phyloP scores from a whole-genome alignment of 2,329 filamentous ascomycete species.

The Corinectria fuckeliana region DNA sequence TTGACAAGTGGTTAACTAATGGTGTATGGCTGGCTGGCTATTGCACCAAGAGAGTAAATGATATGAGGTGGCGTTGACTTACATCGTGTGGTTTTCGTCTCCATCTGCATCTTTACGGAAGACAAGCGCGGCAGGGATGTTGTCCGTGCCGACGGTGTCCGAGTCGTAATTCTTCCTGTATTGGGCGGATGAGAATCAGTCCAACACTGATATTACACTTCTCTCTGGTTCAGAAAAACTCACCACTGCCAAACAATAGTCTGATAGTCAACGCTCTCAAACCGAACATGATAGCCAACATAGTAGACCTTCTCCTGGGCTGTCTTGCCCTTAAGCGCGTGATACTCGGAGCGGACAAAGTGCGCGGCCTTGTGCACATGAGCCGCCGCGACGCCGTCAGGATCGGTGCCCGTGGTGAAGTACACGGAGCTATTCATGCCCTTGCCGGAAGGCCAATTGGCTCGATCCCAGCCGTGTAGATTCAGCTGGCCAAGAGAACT shows the following conservation, averaged over 20 bases:
- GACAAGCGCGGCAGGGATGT: background rate
- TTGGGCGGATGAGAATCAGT: background rate
- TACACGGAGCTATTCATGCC: background rate
- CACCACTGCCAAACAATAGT: slow-evolving; percentile 10
- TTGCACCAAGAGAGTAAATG: background rate
- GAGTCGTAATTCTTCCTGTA: background rate
- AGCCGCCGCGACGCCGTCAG: background rate
- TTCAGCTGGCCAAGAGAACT: background rate
- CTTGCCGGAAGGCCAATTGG: background rate
- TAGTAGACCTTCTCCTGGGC: background rate
- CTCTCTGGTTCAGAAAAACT: background rate
- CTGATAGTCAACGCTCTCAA: background rate
- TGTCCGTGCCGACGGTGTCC: background rate
- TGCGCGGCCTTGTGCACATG: slow-evolving; percentile 1
- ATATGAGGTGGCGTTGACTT: background rate
- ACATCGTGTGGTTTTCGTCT: background rate
- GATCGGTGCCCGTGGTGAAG: background rate
- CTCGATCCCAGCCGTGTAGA: background rate
- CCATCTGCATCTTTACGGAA: background rate
- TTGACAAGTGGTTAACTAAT: background rate
- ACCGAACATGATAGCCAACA: background rate
- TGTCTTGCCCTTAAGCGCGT: background rate
- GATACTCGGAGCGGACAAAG: background rate
- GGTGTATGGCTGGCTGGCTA: too few species aligned
- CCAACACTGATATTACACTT: background rate